phyloP scores from a whole-genome alignment of 2,329 filamentous ascomycete species.

The Sporothrix globosa region DNA sequence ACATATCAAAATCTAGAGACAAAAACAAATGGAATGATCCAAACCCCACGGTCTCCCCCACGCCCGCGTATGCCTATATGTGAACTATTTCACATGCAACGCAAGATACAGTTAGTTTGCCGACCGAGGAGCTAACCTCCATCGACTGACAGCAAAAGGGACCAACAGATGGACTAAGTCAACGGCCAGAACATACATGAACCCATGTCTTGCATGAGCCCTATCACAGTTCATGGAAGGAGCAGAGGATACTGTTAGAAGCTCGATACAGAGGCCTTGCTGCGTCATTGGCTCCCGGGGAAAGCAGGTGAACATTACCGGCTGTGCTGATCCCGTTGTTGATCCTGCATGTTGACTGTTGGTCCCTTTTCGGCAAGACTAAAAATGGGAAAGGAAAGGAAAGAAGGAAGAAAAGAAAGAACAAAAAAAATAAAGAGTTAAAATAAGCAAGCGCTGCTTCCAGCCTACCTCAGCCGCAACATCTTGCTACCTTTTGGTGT shows the following conservation, averaged over 20 bases:
- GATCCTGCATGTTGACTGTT: conserved; percentile 15
- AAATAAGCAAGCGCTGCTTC: neutral
- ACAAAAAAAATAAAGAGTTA: neutral
- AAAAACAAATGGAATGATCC: neutral
- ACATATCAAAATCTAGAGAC: neutral
- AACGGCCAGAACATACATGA: neutral
- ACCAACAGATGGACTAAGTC: neutral
- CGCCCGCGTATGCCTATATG: neutral
- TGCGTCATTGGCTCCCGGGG: neutral
- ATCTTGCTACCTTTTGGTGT: conserved; percentile 10
- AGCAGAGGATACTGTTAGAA: neutral
- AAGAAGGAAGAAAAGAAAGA: neutral
- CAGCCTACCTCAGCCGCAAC: conserved; percentile 7
- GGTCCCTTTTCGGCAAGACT: neutral
- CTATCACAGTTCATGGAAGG: neutral
- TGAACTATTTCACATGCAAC: neutral
- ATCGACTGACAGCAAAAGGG: neutral
- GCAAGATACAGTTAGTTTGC: neutral
- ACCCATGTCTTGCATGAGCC: neutral
- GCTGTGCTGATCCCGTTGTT: neutral
- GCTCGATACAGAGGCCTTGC: conserved; percentile 15
- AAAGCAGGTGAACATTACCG: conserved; percentile 5
- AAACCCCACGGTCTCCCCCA: neutral
- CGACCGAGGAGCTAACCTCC: neutral
- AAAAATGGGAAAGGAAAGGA: neutral